Conservation (phyloP, 2,329 filamentous ascomycete species). For the Calonectria naviculata region DNA sequence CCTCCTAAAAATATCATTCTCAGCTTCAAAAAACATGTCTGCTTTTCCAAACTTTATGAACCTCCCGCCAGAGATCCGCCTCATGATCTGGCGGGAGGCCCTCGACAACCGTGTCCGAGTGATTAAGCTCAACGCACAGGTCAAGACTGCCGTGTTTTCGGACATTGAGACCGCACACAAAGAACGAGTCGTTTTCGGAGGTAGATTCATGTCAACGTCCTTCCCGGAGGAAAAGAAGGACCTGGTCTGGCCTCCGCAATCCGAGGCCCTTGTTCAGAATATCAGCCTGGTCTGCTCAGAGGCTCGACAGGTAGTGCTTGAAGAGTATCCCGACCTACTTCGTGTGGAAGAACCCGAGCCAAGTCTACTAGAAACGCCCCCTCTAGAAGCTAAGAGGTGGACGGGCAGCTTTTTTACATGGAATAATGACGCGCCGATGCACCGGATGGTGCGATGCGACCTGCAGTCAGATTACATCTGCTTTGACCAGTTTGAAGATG, state of each 20-base stretch:
- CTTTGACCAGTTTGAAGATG: not conserved
- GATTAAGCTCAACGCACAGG: not conserved
- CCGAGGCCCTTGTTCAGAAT: not conserved
- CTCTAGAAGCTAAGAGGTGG: not conserved
- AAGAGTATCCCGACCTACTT: conserved; percentile 9
- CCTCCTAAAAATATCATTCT: not conserved
- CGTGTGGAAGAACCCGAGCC: not conserved
- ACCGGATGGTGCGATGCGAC: conserved; percentile 1
- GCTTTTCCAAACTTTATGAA: not conserved
- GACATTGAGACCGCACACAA: not conserved
- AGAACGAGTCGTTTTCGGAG: conserved; percentile 14
- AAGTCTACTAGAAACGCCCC: not conserved
- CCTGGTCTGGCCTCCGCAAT: not conserved
- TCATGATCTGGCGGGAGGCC: conserved; percentile 5
- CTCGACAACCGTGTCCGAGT: not conserved
- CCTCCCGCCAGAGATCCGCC: conserved; percentile 13
- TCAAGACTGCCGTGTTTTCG: not conserved
- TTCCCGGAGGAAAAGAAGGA: not conserved
- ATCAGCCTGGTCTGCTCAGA: conserved; percentile 11
- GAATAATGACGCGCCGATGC: not conserved
- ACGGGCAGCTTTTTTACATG: not conserved
- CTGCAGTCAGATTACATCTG: not conserved
- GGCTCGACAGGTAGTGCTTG: not conserved
- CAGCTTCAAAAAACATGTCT: not conserved
- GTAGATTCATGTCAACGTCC: conserved; percentile 2